Base-by-base conservation (phyloP, 2,329 filamentous ascomycete genomes). In the Albophoma yamanashiensis region DNA sequence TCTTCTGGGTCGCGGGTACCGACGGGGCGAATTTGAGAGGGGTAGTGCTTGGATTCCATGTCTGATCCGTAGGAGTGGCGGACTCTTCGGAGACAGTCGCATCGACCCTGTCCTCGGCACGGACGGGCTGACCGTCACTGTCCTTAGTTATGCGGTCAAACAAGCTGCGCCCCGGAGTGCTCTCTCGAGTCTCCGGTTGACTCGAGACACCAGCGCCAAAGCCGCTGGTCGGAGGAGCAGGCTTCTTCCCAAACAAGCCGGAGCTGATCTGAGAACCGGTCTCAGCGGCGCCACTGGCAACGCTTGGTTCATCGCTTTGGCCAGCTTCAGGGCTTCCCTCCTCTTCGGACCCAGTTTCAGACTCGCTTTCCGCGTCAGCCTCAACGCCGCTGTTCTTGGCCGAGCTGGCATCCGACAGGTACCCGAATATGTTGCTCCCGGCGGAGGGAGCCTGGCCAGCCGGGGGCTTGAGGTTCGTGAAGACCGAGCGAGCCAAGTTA, bases 331-430 rank as follows among this genome's bases (percentile, higher is more conserved):
- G 76, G 47, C 73, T 74, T 25, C 75, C 78, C 20, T 77, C 74
- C 17, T 62, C 74, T 38, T 79, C 77, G 3, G 75, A 75, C 25
- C 77, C 77, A 22, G 75, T 71, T 60, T 78, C 77, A 62, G 74
- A 77, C 63, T 81, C 77, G 62, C 73, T 76, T 62, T 81, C 78
- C 8, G 69, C 73, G 57, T 79, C 79, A 22, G 76, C 76, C 20
- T 81, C 78, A 14, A 75, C 71, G 1, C 78, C 79, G 63, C 82
- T 84, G 57, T 78, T 82, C 69, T 81, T 82, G 47, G 78, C 74
- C 17, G 80, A 82, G 64, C 81, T 82, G 39, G 74, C 75, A 66
- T 83, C 82, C 1, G 83, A 85, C 9, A 86, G 75, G 64, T 86
- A 81, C 31, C 78, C 79, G 66, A 87, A 87, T 57, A 85, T 84